Conservation (phyloP, 2,329 filamentous ascomycete genomes). For the Hymenotorrendiella dingleyae region DNA sequence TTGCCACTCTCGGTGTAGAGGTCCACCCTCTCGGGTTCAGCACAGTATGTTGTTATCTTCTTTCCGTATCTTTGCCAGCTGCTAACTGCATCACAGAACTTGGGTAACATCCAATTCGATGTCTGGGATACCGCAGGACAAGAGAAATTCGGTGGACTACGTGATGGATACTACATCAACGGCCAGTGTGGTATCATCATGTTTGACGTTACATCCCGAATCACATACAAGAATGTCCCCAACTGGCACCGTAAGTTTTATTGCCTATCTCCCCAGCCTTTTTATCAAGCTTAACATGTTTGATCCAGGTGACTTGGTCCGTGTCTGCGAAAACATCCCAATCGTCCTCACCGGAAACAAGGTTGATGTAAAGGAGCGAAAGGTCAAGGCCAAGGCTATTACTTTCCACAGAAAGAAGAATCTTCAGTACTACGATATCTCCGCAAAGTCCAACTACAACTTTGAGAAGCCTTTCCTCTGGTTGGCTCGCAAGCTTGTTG, state of each 20-base stretch:
- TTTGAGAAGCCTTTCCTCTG: conserved; percentile 99
- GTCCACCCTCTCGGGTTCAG: conserved; percentile 97
- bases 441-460: conserved; percentile 99
- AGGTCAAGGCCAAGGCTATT: conserved; percentile 99
- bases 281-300: conserved; percentile 12
- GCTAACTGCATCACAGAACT: conserved; percentile 56
- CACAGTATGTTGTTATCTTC: conserved; percentile 64
- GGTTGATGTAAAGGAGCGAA: conserved; percentile 99
- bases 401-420: conserved; percentile 99
- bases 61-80: conserved; percentile 12
- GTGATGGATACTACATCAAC: conserved; percentile 99
- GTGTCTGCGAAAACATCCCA: conserved; percentile 98
- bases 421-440: conserved; percentile 99
- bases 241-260: conserved; percentile 95
- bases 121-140: conserved; percentile 99
- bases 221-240: conserved; percentile 99
- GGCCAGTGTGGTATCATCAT: conserved; percentile 99
- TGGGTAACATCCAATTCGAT: conserved; percentile 95
- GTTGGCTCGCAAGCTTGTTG: conserved; percentile 96
- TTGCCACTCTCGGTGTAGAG: conserved; percentile 98
- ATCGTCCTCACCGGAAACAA: conserved; percentile 99
- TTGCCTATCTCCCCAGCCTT: not conserved
- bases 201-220: conserved; percentile 99
- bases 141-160: conserved; percentile 99
- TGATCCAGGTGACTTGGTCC: conserved; percentile 80